Evolutionary conservation across 257 asterid genomes (phyloP).

Genomic region (Penstemon newberryi): DNA sequence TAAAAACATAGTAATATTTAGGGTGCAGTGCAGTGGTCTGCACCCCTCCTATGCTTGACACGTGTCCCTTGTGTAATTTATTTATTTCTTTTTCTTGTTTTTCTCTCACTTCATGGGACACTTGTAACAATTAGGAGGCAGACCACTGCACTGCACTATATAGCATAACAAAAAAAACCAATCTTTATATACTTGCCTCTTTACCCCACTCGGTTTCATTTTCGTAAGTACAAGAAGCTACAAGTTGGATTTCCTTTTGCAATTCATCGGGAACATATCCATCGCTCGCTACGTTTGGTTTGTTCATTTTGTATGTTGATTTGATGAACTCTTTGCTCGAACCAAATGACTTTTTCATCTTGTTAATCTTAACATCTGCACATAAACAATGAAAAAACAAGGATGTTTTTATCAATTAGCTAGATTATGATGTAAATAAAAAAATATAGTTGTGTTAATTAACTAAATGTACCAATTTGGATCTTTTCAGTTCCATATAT

Average conservation of each 20-base stretch:
- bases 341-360: constrained; percentile 49
- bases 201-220: constrained; percentile 53
- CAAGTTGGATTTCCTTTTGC: constrained; percentile 32
- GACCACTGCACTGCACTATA: no score
- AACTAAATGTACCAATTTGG: constrained; percentile 29
- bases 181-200: constrained; percentile 34
- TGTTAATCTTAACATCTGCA: constrained; percentile 40
- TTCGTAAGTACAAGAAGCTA: constrained; percentile 63
- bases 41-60: no score
- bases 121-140: no score
- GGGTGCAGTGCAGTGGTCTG: no score
- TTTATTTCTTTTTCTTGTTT: no score
- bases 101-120: no score
- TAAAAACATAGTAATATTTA: constrained; percentile 22
- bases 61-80: no score
- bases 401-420: background rate
- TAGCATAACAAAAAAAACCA: no score
- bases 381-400: background rate
- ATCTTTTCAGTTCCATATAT: constrained; percentile 37
- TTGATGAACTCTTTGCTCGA: constrained; percentile 53
- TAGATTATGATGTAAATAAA: background rate
- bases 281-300: constrained; percentile 18
- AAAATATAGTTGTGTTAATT: background rate
- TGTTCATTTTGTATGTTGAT: constrained; percentile 31
- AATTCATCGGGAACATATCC: constrained; percentile 27